Evolutionary conservation across 2,329 filamentous ascomycete species (phyloP).

Genomic region (Capronia americana): DNA sequence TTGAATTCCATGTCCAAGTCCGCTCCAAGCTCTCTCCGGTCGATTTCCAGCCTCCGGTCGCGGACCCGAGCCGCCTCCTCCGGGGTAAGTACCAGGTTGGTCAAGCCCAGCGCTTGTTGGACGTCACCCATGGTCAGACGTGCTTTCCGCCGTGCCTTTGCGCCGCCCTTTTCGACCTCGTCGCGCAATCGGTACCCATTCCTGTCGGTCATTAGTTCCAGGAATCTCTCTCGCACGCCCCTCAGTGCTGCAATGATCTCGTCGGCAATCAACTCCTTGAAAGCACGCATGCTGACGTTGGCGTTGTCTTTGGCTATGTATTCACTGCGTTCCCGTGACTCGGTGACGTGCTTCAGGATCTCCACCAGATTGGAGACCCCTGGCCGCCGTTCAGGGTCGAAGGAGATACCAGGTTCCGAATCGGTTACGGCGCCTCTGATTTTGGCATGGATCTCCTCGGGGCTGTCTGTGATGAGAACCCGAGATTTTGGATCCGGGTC

Average conservation of each 20-base stretch:
- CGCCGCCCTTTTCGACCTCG: conserved; percentile 26
- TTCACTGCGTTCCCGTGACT: conserved; percentile 46
- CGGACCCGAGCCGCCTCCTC: conserved; percentile 10
- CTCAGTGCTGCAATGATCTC: conserved; percentile 61
- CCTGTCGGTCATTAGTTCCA: conserved; percentile 28
- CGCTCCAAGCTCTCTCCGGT: background rate
- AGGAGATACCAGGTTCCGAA: conserved; percentile 69
- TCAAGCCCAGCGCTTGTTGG: conserved; percentile 25
- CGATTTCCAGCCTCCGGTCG: background rate
- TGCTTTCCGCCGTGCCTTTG: conserved; percentile 29
- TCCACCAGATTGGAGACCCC: conserved; percentile 88
- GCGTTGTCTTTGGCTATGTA: conserved; percentile 56
- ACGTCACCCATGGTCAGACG: conserved; percentile 27
- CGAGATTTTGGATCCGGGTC: conserved; percentile 72
- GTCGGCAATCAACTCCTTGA: conserved; percentile 70
- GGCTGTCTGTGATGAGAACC: conserved; percentile 79
- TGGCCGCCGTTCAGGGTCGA: conserved; percentile 72
- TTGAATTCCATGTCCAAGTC: background rate
- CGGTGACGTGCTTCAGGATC: conserved; percentile 74
- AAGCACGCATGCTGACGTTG: conserved; percentile 57
- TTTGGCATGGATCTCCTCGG: conserved; percentile 70
- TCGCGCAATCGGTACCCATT: conserved; percentile 22
- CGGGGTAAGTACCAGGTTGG: conserved; percentile 10
- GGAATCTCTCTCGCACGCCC: conserved; percentile 34
- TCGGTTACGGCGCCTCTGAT: conserved; percentile 80